Evolutionary conservation across 345 rosid genomes (phyloP).

Genomic region (Salix koriyanagi): DNA sequence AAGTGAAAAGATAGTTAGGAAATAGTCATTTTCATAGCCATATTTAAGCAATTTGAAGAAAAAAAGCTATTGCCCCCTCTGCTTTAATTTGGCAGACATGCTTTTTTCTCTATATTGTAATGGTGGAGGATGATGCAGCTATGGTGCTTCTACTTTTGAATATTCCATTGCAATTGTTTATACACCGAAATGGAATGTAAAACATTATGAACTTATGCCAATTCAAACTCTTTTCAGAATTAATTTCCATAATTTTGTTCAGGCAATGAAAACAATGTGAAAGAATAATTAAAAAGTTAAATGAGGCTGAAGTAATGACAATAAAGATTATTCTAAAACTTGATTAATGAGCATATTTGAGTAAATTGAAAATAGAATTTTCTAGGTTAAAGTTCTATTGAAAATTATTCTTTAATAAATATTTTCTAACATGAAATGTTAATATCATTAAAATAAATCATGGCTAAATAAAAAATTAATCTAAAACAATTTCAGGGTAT

Average conservation of each 20-base stretch:
- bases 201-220: background rate
- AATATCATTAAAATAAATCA: too few relatives aligned
- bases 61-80: conserved; percentile 7
- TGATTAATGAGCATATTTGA: too few relatives aligned
- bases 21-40: conserved; percentile 47
- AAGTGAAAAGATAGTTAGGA: conserved; percentile 44
- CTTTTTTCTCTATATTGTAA: background rate
- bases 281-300: too few relatives aligned
- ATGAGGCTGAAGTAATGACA: too few relatives aligned
- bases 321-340: too few relatives aligned
- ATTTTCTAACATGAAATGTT: too few relatives aligned
- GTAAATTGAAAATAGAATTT: too few relatives aligned
- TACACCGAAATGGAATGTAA: background rate
- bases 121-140: background rate
- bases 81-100: background rate
- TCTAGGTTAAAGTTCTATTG: too few relatives aligned
- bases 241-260: background rate
- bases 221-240: background rate
- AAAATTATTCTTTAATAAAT: too few relatives aligned
- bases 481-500: too few relatives aligned
- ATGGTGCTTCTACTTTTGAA: background rate
- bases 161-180: background rate
- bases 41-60: conserved; percentile 1
- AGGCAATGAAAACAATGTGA: background rate
- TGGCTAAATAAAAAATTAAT: too few relatives aligned